A percentile compares a stretch with the other conserved stretches of the same genome.
These are phyloP conservation scores for Penicillium egyptiacum DNA, from an alignment of 495 filamentous ascomycete species.

Conservation along the genomic window DNA sequence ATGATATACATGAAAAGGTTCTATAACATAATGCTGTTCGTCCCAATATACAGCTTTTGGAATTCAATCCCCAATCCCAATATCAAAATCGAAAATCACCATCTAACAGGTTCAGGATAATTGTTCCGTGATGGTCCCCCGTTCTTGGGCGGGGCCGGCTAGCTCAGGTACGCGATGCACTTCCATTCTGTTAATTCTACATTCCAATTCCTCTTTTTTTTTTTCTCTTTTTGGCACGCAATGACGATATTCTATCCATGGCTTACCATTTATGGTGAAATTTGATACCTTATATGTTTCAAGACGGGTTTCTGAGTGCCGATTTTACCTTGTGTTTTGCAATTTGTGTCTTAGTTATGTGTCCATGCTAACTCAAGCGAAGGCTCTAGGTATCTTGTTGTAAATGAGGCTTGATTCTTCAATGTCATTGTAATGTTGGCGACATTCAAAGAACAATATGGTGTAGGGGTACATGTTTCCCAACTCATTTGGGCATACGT, in stretches of 20 bases:
- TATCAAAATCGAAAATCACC: neutral
- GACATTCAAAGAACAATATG: no score
- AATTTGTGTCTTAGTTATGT: neutral
- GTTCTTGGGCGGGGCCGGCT: constrained; percentile 3
- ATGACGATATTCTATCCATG: constrained; percentile 19
- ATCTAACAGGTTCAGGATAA: neutral
- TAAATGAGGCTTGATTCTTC: neutral
- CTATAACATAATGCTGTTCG: neutral
- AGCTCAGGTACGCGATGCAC: constrained; percentile 18
- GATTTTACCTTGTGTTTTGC: neutral
- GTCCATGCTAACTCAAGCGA: constrained; percentile 1
- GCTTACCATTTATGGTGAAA: constrained; percentile 24
- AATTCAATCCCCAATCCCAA: neutral
- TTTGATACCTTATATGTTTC: constrained; percentile 26
- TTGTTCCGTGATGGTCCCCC: neutral
- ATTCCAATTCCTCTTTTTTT: neutral
- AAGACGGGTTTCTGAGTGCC: constrained; percentile 30
- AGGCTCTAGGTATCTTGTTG: neutral
- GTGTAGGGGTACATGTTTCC: no score
- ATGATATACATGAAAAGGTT: neutral
- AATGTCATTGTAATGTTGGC: neutral
- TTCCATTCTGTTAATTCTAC: neutral
- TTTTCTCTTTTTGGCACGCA: constrained; percentile 2
- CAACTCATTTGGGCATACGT: neutral
- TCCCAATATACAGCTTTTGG: neutral